These are phyloP conservation scores for Cryphonectria nitschkei DNA, from an alignment of 2,329 filamentous ascomycete genomes.

Conservation along the genomic window DNA sequence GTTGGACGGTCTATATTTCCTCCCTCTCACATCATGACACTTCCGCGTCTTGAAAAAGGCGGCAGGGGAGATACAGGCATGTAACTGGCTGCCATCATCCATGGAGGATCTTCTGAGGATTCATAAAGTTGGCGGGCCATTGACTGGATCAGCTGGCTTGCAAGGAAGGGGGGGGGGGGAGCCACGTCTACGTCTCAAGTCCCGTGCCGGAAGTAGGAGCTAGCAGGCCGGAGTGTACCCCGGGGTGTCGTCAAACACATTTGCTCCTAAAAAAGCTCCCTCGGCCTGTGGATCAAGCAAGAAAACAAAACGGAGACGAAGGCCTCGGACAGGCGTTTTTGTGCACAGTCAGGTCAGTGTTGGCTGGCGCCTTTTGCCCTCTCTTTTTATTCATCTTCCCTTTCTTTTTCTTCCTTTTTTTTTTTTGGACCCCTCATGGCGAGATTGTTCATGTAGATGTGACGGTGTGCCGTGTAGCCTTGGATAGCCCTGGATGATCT, in stretches of 20 bases:
- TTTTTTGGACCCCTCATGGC: neutral
- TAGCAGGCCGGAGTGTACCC: slow-evolving; percentile 7
- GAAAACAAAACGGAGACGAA: neutral
- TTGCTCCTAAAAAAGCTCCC: neutral
- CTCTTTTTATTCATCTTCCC: too few species aligned
- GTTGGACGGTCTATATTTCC: neutral
- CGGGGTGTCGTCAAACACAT: neutral
- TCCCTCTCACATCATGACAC: neutral
- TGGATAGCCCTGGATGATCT: neutral
- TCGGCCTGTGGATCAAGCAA: neutral
- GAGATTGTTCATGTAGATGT: neutral
- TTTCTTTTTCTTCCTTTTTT: too few species aligned
- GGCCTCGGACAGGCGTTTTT: neutral
- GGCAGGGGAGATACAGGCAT: neutral
- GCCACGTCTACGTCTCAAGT: slow-evolving; percentile 5
- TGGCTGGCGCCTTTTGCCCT: neutral
- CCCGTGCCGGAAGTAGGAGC: slow-evolving; percentile 8
- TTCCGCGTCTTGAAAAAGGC: neutral
- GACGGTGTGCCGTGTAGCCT: neutral
- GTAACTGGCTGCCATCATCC: neutral
- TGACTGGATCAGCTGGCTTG: neutral
- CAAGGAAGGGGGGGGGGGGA: neutral
- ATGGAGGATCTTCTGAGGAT: neutral
- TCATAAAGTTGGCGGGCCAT: neutral
- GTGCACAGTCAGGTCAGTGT: neutral